Evolutionary conservation across 768 basidiomycete species (phyloP), one percentile per base, ranked within the genome.

Genomic region (Collybia mongolica): DNA sequence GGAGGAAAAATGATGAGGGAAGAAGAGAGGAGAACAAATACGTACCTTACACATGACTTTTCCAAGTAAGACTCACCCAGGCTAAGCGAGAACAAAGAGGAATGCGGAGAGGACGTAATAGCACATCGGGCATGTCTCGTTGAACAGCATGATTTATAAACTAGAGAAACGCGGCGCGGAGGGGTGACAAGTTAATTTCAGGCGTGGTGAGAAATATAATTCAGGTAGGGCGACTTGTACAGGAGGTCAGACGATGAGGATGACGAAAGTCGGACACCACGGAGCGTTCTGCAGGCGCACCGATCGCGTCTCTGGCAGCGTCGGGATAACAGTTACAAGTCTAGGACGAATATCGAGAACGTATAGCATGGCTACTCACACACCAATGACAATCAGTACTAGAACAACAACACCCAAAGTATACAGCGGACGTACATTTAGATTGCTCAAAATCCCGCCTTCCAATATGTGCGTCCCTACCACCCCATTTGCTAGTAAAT

Each of bases 391-490:
- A 28, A 32, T 14, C 11, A 32, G 26, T 9, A 5, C 26, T 9
- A 32, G 3, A 2, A 12, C 6, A 3, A 14, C 5, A 2, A 17
- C 41, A 43, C 18, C 17, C 14, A 36, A 44, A 43, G 53, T 29
- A 38, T 51, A 39, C 32, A 19, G 12, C 8, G n/a, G 41, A 79
- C 79, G 57, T 47, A 90, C 88, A 46, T 88, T 69, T 41, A 90
- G 54, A 51, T 85, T 81, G 57, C 80, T 80, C 28, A 84, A 70
- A 0, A 90, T 90, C 6, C 93, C 96, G 60, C 91, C 96, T 65
- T 98, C 96, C 48, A 98, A 88, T 43, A 94, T 64, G 68, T 98
- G 96, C n/a, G 87, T 90, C 29, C 86, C 83, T 18, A 93, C 79
- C 52, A 92, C 68, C 7, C 77, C 88, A 66, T 90, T 92, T 24